Evolutionary conservation across 192 early-diverging fungal species (phyloP).

Genomic region (Backusella morwellensis): DNA sequence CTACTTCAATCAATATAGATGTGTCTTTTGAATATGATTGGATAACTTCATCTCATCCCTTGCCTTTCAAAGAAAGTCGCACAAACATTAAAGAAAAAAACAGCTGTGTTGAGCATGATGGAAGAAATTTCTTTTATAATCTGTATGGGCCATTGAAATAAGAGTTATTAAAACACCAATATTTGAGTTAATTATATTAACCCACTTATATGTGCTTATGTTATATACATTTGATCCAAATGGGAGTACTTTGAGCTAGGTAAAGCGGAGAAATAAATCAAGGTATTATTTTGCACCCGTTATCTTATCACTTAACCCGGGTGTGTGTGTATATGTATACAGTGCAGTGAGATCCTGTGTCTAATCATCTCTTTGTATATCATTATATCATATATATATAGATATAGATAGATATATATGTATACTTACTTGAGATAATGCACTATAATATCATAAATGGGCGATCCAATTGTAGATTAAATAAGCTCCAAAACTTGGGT

Average conservation of each 20-base stretch:
- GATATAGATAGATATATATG: not conserved
- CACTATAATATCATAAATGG: not conserved
- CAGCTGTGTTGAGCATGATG: not conserved
- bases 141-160: not conserved
- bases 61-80: not conserved
- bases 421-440: not conserved
- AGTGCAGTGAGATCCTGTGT: constrained; percentile 5
- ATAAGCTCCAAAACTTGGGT: not conserved
- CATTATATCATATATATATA: not conserved
- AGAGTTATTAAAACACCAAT: not conserved
- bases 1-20: constrained; percentile 5
- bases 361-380: not conserved
- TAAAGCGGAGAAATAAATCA: not conserved
- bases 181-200: not conserved
- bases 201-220: not conserved
- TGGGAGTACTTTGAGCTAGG: not conserved
- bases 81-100: not conserved
- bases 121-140: not conserved
- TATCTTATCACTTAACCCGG: constrained; percentile 6
- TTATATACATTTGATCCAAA: not conserved
- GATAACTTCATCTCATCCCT: not conserved
- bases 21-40: not conserved
- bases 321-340: constrained; percentile 4
- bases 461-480: not conserved
- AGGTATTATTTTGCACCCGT: constrained; percentile 1